Percentiles rank a stretch among this genome's conserved stretches.
Conservation (phyloP, 108 stramenopile species). For the Skeletonema marinoi region DNA sequence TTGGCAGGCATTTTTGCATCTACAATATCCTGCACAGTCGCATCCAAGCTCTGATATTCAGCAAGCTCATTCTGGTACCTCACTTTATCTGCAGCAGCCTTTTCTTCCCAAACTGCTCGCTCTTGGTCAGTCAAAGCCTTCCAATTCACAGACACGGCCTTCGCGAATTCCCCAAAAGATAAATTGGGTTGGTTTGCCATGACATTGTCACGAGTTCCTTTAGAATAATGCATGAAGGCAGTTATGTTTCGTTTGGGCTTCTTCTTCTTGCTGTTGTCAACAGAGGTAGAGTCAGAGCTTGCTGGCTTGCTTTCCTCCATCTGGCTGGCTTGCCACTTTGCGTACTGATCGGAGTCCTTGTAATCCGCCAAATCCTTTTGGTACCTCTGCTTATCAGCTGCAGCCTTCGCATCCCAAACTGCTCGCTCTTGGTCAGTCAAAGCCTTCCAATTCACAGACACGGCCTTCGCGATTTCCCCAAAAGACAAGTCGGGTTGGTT, state of each 20-base stretch:
- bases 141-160: too few relatives aligned
- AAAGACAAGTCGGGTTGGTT: conserved; percentile 74
- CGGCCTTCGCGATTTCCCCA: conserved; percentile 71
- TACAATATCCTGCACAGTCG: too few relatives aligned
- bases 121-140: too few relatives aligned
- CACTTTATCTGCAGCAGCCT: conserved; percentile 49
- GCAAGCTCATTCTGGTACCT: conserved; percentile 54
- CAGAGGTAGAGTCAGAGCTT: too few relatives aligned
- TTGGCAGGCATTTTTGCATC: neutral
- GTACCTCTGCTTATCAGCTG: conserved; percentile 72
- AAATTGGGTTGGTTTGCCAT: too few relatives aligned
- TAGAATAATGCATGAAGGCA: too few relatives aligned
- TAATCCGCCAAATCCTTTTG: conserved; percentile 61
- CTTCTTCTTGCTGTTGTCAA: too few relatives aligned
- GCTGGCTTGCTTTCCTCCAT: neutral
- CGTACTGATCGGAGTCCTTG: conserved; percentile 8
- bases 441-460: conserved; percentile 73
- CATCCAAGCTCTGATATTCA: conserved; percentile 15
- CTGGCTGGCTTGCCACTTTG: neutral
- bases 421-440: conserved; percentile 52
- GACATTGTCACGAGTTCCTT: too few relatives aligned
- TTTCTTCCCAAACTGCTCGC: too few relatives aligned
- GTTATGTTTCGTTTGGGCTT: too few relatives aligned
- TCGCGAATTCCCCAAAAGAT: too few relatives aligned
- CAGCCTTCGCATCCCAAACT: conserved; percentile 74